A percentile compares a stretch with the other conserved stretches of the same genome.
phyloP scores from a whole-genome alignment of 1,284 basidiomycete genomes.

The Ustilago esculenta region DNA sequence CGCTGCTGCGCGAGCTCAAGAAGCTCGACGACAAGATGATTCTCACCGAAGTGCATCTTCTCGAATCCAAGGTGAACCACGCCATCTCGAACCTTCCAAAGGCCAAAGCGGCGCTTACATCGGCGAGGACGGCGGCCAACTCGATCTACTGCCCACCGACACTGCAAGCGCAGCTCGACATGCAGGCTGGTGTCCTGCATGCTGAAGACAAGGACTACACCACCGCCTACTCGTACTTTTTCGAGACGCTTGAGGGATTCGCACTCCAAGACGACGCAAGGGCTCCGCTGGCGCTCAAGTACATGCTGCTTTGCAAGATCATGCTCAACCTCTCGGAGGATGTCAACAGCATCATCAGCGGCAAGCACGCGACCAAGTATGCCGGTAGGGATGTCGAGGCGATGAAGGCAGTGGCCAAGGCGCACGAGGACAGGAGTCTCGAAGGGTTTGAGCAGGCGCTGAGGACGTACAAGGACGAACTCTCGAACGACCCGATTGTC shows the following conservation, averaged over 20 bases:
- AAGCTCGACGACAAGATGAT: slow-evolving; percentile 97
- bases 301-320: slow-evolving; percentile 97
- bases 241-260: slow-evolving; percentile 93
- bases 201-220: slow-evolving; percentile 98
- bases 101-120: slow-evolving; percentile 92
- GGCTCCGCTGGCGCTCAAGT: slow-evolving; percentile 89
- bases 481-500: slow-evolving; percentile 92
- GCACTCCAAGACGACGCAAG: slow-evolving; percentile 71
- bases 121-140: slow-evolving; percentile 92
- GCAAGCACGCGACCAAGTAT: slow-evolving; percentile 88
- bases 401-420: slow-evolving; percentile 91
- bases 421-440: slow-evolving; percentile 89
- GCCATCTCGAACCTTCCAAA: slow-evolving; percentile 91
- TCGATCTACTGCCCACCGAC: slow-evolving; percentile 96
- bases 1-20: slow-evolving; percentile 87
- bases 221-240: slow-evolving; percentile 96
- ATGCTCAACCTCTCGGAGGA: slow-evolving; percentile 97
- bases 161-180: slow-evolving; percentile 89
- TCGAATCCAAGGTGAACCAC: slow-evolving; percentile 90
- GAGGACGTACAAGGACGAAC: slow-evolving; percentile 85
- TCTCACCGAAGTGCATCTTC: slow-evolving; percentile 91
- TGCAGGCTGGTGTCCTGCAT: slow-evolving; percentile 90
- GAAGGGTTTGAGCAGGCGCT: slow-evolving; percentile 88
- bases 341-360: slow-evolving; percentile 82
- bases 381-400: slow-evolving; percentile 84